Conservation (phyloP, 2,329 filamentous ascomycete genomes). For the Aspergillus clavatus region DNA sequence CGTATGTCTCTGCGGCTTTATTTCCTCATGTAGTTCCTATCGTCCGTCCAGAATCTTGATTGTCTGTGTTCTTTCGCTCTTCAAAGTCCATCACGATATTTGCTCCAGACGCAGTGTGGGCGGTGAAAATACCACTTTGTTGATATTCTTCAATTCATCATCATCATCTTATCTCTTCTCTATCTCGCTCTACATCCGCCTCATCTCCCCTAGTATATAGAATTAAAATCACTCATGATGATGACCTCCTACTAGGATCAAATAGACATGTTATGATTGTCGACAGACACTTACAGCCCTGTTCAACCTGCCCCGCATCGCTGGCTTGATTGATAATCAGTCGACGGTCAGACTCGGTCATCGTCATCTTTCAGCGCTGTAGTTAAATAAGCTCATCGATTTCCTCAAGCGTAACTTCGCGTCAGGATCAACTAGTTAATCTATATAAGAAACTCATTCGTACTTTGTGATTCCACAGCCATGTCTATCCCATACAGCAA, state of each 20-base stretch:
- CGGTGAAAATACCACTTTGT: neutral
- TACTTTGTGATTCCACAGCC: neutral
- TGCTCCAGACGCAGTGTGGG: neutral
- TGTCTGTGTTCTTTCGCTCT: too few species aligned
- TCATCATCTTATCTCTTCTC: neutral
- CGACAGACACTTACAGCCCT: neutral
- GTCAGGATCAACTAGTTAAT: neutral
- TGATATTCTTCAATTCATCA: too few species aligned
- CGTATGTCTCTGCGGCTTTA: neutral
- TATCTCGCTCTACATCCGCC: neutral
- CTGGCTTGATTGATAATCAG: neutral
- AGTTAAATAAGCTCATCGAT: too few species aligned
- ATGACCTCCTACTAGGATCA: neutral
- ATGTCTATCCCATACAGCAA: constrained; percentile 26
- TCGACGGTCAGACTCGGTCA: too few species aligned
- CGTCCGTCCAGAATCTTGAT: too few species aligned
- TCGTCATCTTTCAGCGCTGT: too few species aligned
- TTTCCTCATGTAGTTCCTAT: too few species aligned
- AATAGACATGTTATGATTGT: neutral
- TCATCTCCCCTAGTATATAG: neutral
- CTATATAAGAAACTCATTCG: neutral
- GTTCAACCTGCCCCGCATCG: neutral
- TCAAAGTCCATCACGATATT: too few species aligned
- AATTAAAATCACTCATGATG: neutral
- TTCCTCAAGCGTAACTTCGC: neutral